Percentiles rank a stretch among this genome's conserved stretches.
phyloP scores from a whole-genome alignment of 164 flowering plant genomes.

The Aristolochia contorta region DNA sequence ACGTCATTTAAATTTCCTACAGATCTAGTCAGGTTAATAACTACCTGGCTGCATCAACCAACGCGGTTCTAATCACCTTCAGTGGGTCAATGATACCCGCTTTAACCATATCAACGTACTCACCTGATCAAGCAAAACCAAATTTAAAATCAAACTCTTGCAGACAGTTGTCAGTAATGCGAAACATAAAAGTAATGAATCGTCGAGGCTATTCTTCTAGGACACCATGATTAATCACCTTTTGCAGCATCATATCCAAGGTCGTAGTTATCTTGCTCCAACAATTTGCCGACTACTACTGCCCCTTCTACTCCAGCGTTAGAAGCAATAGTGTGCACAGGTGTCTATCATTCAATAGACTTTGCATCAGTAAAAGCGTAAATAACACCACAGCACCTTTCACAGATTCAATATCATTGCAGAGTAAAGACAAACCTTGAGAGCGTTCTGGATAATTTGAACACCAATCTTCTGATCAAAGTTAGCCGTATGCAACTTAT shows the following conservation, averaged over 20 bases:
- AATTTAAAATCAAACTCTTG: not conserved
- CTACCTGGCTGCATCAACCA: constrained; percentile 97
- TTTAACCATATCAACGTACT: constrained; percentile 93
- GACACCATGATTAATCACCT: constrained; percentile 28
- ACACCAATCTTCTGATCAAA: constrained; percentile 99
- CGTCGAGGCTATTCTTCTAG: too few species aligned
- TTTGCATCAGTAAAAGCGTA: constrained; percentile 1
- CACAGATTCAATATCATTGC: not conserved
- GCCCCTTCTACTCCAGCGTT: constrained; percentile 99
- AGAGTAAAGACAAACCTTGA: constrained; percentile 43
- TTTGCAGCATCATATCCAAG: constrained; percentile 98
- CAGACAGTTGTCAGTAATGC: not conserved
- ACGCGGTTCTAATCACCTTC: constrained; percentile 93
- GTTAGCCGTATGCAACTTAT: constrained; percentile 75
- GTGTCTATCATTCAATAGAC: constrained; percentile 42
- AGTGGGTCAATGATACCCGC: constrained; percentile 90
- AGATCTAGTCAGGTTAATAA: not conserved
- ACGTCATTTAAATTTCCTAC: too few species aligned
- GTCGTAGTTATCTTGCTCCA: constrained; percentile 81
- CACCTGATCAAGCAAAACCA: constrained; percentile 40
- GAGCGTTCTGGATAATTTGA: constrained; percentile 90
- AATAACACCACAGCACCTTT: not conserved
- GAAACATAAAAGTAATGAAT: not conserved
- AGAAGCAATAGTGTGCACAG: constrained; percentile 72
- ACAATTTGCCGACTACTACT: constrained; percentile 88